Percentiles rank a stretch among this genome's conserved stretches.
These are phyloP conservation scores for Schizothecium vesticola DNA, from an alignment of 495 filamentous ascomycete species.

Conservation along the genomic window DNA sequence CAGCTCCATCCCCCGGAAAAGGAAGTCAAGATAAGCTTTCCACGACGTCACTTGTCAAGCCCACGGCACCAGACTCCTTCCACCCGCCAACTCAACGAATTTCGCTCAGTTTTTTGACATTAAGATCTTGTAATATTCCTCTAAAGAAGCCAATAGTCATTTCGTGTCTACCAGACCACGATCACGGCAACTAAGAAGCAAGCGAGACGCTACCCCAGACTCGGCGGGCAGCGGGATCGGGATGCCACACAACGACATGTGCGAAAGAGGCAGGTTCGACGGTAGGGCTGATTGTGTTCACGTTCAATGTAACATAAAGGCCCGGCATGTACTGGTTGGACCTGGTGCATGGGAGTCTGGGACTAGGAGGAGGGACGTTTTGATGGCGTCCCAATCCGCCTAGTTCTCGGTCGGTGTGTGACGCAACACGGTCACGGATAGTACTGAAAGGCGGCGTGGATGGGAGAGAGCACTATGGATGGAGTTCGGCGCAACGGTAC, in stretches of 20 bases:
- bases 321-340: neutral
- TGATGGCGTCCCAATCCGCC: neutral
- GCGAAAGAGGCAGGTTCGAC: neutral
- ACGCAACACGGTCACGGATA: neutral
- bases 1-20: neutral
- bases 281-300: neutral
- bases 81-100: neutral
- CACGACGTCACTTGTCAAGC: neutral
- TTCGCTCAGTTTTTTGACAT: neutral
- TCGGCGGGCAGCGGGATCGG: neutral
- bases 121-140: too few relatives aligned
- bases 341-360: neutral
- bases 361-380: neutral
- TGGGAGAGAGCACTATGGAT: too few relatives aligned
- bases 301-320: neutral
- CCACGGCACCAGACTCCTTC: neutral
- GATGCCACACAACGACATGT: neutral
- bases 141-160: too few relatives aligned
- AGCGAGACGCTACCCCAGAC: neutral
- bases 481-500: neutral
- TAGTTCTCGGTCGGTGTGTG: neutral
- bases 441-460: neutral
- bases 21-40: neutral
- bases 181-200: neutral
- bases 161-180: neutral